Evolutionary conservation across 2,329 filamentous ascomycete genomes (phyloP), one percentile per base, ranked within the genome.

Genomic region (Onygenales sp.): DNA sequence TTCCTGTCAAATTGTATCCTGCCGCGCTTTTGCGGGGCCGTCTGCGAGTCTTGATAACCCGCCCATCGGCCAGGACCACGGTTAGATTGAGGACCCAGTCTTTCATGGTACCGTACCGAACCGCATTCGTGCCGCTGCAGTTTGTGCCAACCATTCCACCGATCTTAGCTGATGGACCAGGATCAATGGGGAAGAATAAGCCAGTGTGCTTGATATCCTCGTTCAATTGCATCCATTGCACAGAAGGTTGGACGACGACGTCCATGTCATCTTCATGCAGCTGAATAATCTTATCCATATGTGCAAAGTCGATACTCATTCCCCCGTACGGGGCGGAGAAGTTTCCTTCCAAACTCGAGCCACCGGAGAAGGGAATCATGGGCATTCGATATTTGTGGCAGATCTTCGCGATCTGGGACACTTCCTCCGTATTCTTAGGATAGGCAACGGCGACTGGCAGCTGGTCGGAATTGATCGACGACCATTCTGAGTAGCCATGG

Each of bases 191-290:
- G 66, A 95, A 94, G 72, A 95, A 95, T 1, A 96, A 79, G 0
- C 88, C 88, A 3, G 81, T 84, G 41, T 81, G 77, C 69, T 86
- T 81, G 63, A 87, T 83, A 48, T 83, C 77, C 59, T 86, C 82
- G 63, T 96, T 96, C 54, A 96, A 73, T 51, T 87, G 83, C 79
- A 94, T 90, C 90, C 90, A 96, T n/a, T 86, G 85, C 8, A 96
- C 85, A 6, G 87, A 87, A 2, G 91, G 91, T 67, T 96, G 91
- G 2, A 96, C 89, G 4, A 95, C 87, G 49, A 95, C 78, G 62
- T 96, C 91, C 87, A 95, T 89, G 66, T 95, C 91, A 3, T 88
- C 85, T 60, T 87, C 84, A 67, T 95, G 86, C 54, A 95, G 77
- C 52, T 84, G 77, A 33, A 96, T 61, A 31, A 95, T 86, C 62